Conservation (phyloP, 2,329 filamentous ascomycete species). For the Cadophora gregata region DNA sequence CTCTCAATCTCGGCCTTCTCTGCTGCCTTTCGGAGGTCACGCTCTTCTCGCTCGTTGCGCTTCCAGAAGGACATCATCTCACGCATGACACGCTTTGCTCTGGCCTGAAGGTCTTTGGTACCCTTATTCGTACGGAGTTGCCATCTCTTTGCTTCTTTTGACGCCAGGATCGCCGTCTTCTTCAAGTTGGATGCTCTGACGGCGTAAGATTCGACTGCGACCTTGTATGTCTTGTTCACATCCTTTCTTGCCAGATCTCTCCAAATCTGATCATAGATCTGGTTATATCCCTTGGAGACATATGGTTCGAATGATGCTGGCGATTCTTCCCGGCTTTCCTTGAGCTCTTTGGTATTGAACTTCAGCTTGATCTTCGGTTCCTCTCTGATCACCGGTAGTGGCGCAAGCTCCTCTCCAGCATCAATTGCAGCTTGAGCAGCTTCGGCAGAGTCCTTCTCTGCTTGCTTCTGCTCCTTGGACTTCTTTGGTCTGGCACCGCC, state of each 20-base stretch:
- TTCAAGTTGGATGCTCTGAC: constrained; percentile 95
- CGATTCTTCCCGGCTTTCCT: constrained; percentile 52
- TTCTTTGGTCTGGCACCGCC: constrained; percentile 77
- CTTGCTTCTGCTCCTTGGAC: constrained; percentile 84
- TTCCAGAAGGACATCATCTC: constrained; percentile 99
- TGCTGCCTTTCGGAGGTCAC: constrained; percentile 89
- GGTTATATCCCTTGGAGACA: constrained; percentile 91
- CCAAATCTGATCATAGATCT: constrained; percentile 98
- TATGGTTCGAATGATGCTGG: constrained; percentile 54
- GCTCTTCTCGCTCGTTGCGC: constrained; percentile 95
- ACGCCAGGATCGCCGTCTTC: constrained; percentile 95
- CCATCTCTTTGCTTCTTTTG: constrained; percentile 97
- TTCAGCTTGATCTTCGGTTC: constrained; percentile 66
- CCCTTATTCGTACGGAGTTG: constrained; percentile 98
- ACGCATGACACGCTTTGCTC: constrained; percentile 97
- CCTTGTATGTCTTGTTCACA: constrained; percentile 87
- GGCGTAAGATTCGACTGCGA: constrained; percentile 83
- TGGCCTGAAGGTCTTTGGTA: constrained; percentile 94
- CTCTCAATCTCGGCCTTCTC: constrained; percentile 97
- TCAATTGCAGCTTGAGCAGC: constrained; percentile 86
- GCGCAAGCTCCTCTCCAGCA: constrained; percentile 74
- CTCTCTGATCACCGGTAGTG: constrained; percentile 48
- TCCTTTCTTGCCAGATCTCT: constrained; percentile 93
- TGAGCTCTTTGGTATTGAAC: constrained; percentile 52
- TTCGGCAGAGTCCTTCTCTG: constrained; percentile 82